Percentiles rank a stretch among this genome's conserved stretches.
These are phyloP conservation scores for Spiraea crenata DNA, from an alignment of 331 rosid genomes.

Conservation along the genomic window DNA sequence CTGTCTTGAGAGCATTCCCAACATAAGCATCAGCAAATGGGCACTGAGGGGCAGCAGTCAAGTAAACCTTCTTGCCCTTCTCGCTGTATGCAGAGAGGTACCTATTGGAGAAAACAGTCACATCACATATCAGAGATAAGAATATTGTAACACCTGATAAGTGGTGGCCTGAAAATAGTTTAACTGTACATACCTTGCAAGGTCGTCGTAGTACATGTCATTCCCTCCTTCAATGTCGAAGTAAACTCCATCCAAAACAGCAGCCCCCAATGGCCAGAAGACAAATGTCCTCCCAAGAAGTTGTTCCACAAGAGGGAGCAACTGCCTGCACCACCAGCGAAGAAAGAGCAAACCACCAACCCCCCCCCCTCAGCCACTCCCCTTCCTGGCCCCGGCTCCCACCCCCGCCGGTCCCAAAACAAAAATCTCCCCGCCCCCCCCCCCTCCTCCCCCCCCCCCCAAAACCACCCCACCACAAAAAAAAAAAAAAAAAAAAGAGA, in stretches of 20 bases:
- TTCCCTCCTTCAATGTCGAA: conserved; percentile 40
- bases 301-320: conserved; percentile 38
- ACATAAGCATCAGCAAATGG: conserved; percentile 36
- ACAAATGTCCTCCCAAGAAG: conserved; percentile 45
- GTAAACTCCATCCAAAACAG: conserved; percentile 45
- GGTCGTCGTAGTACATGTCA: conserved; percentile 27
- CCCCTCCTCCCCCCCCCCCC: too few relatives aligned
- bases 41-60: conserved; percentile 49
- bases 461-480: too few relatives aligned
- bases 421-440: too few relatives aligned
- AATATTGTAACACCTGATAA: too few relatives aligned
- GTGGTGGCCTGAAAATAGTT: too few relatives aligned
- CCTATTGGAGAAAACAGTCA: too few relatives aligned
- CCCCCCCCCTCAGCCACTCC: conserved; percentile 52
- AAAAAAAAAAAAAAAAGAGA: too few relatives aligned
- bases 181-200: conserved; percentile 34
- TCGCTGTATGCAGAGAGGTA: conserved; percentile 16
- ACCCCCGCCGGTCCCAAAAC: too few relatives aligned
- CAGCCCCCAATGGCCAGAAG: conserved; percentile 36
- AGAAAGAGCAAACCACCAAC: conserved; percentile 24
- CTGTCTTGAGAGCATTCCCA: conserved; percentile 35
- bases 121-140: too few relatives aligned
- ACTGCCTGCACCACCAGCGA: conserved; percentile 42
- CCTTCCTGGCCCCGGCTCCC: too few relatives aligned
- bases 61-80: conserved; percentile 28